These are phyloP conservation scores for Pseudomonodictys pantanalensis DNA, from an alignment of 495 filamentous ascomycete species.

Conservation along the genomic window DNA sequence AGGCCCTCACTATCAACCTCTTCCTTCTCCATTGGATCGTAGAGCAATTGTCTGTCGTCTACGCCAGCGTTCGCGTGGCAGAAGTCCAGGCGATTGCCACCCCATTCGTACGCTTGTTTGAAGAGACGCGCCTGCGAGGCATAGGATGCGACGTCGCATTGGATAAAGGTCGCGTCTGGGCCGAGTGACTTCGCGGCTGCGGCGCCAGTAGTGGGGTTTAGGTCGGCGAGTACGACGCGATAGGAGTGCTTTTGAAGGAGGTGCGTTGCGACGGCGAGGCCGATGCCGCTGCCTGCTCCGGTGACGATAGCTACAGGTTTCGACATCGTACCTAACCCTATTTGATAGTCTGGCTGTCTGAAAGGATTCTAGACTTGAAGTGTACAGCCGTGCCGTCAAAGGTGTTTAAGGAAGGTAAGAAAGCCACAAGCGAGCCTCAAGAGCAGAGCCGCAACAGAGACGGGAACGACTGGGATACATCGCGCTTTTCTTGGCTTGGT, in stretches of 20 bases:
- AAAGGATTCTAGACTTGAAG: too few relatives aligned
- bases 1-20: conserved; percentile 32
- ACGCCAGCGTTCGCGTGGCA: conserved; percentile 49
- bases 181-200: conserved; percentile 20
- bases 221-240: conserved; percentile 45
- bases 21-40: conserved; percentile 22
- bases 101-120: conserved; percentile 39
- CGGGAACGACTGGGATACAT: too few relatives aligned
- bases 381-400: too few relatives aligned
- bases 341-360: too few relatives aligned
- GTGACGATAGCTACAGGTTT: conserved; percentile 41
- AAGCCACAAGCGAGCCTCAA: too few relatives aligned
- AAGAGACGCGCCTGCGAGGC: conserved; percentile 43
- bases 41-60: conserved; percentile 38
- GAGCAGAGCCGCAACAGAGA: too few relatives aligned
- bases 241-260: conserved; percentile 39
- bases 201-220: conserved; percentile 39
- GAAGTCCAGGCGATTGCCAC: conserved; percentile 44
- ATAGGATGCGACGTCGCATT: conserved; percentile 43
- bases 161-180: conserved; percentile 36
- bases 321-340: conserved; percentile 6
- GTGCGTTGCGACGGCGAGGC: conserved; percentile 45
- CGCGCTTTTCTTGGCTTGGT: too few relatives aligned
- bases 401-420: too few relatives aligned
- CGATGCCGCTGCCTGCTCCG: conserved; percentile 48